Percentiles rank a stretch among this genome's conserved stretches.
Conservation (phyloP, 2,329 filamentous ascomycete genomes). For the Fusarium virguliforme region DNA sequence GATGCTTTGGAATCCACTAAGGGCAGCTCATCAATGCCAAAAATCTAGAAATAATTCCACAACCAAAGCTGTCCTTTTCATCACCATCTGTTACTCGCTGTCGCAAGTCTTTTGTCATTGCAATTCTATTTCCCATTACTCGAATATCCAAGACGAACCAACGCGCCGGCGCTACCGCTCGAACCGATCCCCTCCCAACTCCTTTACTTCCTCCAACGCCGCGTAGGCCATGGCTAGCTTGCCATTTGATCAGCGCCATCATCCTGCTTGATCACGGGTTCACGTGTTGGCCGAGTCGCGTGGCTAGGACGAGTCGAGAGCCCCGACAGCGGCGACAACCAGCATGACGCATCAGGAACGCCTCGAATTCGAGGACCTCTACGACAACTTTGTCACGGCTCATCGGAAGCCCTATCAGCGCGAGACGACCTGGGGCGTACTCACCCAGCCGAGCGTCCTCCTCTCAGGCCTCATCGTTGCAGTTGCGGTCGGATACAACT, state of each 20-base stretch:
- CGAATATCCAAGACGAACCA: not conserved
- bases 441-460: conserved; percentile 56
- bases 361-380: conserved; percentile 54
- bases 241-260: conserved; percentile 44
- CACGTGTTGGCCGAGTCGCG: conserved; percentile 30
- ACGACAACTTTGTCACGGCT: conserved; percentile 57
- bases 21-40: conserved; percentile 19
- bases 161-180: not conserved
- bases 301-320: conserved; percentile 45
- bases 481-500: conserved; percentile 55
- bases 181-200: not conserved
- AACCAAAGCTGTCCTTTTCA: conserved; percentile 18
- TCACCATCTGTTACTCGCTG: conserved; percentile 1
- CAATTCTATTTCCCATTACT: not conserved
- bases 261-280: conserved; percentile 49
- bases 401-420: conserved; percentile 52
- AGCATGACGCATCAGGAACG: conserved; percentile 56
- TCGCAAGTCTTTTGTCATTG: conserved; percentile 12
- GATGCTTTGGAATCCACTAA: conserved; percentile 39
- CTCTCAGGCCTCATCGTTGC: conserved; percentile 55
- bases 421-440: conserved; percentile 53
- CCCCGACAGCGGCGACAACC: conserved; percentile 36
- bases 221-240: conserved; percentile 49
- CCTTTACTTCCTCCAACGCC: conserved; percentile 24
- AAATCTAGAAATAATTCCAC: conserved; percentile 37